Evolutionary conservation across 176 grass and related monocot species (phyloP), one percentile per base, ranked within the genome.

Genomic region (Eleusine indica): DNA sequence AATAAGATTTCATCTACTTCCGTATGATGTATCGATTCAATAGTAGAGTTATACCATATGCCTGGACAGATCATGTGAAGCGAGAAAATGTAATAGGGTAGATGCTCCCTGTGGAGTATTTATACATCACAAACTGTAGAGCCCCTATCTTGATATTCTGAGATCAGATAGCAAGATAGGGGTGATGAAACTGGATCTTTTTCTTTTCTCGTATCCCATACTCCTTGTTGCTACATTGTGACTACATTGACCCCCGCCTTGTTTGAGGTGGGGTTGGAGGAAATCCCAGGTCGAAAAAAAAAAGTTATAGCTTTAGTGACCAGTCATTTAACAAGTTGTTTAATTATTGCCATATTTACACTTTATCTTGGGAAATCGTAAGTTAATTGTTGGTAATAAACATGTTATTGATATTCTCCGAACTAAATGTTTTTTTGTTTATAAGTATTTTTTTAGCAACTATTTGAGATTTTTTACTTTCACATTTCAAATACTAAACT

Each of bases 401-500:
- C 37, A 71, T 66, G 47, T 17, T 66, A 74, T 32, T 74, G 19
- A 48, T 75, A 56, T 47, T 83, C 19, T 65, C 32, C 2, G 1
- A 65, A 73, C 68, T 64, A 63, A 52, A 75, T 21, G 9, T 52
- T 73, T 73, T 79, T 35, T 35, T 35, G 2, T 35, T 41, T 29
- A 28, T 75, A 63, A 6, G 19, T 40, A 75, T 39, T 72, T 29
- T 42, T 66, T 57, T 30, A 25, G 57, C 70, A 41, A 51, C 11
- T 48, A 48, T 74, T 71, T 83, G 58, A 74, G 38, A 88, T 42
- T 42, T 28, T 79, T 6, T 0, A 38, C 13, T 72, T 53, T 70
- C 47, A 19, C 71, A n/a, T 56, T 70, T 62, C 47, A 60, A 81
- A 75, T 85, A 77, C 32, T 67, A 79, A 48, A 47, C 32, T 28